Evolutionary conservation across 306 rosid species (phyloP).

Genomic region (Prosopis cineraria): DNA sequence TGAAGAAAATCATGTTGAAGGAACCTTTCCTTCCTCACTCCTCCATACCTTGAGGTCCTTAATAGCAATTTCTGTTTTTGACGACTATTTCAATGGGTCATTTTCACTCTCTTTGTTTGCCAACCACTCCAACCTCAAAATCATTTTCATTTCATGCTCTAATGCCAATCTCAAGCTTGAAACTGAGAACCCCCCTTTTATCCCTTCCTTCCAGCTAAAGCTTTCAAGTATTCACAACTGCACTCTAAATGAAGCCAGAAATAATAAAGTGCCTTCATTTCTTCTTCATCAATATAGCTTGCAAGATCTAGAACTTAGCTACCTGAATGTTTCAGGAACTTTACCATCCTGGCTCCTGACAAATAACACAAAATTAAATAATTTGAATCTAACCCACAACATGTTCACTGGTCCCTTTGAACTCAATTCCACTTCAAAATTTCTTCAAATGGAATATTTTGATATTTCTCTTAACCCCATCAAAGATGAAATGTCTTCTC

Average conservation of each 20-base stretch:
- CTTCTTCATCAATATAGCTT: conserved; percentile 22
- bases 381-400: neutral
- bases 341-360: too few relatives aligned
- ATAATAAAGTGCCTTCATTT: conserved; percentile 13
- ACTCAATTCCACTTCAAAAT: neutral
- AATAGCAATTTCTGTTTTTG: neutral
- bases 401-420: neutral
- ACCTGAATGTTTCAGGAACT: neutral
- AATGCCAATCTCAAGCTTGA: conserved; percentile 17
- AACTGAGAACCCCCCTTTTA: conserved; percentile 22
- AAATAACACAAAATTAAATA: conserved; percentile 15
- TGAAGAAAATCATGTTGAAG: neutral
- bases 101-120: conserved; percentile 19
- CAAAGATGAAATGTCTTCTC: conserved; percentile 4
- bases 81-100: conserved; percentile 1
- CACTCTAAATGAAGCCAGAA: neutral
- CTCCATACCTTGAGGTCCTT: neutral
- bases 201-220: conserved; percentile 33
- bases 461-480: conserved; percentile 24
- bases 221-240: neutral
- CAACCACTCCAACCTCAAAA: conserved; percentile 24
- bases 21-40: neutral
- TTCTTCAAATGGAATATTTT: neutral
- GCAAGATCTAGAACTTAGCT: neutral
- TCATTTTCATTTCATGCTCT: neutral